Percentiles rank a stretch among this genome's conserved stretches.
Conservation (phyloP, 129 eudicot species). For the Chrysanthemum makinoi region DNA sequence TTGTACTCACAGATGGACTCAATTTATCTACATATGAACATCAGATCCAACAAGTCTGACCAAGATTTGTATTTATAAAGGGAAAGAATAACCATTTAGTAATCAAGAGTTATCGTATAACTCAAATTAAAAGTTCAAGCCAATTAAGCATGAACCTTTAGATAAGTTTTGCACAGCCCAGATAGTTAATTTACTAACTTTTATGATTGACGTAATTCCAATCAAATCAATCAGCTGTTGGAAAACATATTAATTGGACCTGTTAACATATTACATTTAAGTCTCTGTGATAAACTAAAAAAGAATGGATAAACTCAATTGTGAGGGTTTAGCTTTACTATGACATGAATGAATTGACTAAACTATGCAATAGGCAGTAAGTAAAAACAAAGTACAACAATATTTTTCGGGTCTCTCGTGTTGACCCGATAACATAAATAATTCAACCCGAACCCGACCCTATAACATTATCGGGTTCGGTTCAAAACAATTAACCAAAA, state of each 20-base stretch:
- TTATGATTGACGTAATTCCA: slow-evolving; percentile 91
- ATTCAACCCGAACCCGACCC: too few relatives aligned
- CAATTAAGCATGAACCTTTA: not conserved
- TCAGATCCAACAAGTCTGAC: slow-evolving; percentile 89
- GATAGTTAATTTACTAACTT: slow-evolving; percentile 45
- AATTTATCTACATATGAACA: slow-evolving; percentile 90
- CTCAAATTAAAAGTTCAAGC: slow-evolving; percentile 10
- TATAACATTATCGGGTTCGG: too few relatives aligned
- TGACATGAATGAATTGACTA: too few relatives aligned
- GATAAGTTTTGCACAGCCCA: not conserved
- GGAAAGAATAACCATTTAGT: slow-evolving; percentile 19
- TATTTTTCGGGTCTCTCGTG: too few relatives aligned
- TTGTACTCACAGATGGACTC: slow-evolving; percentile 65
- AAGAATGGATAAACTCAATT: too few relatives aligned
- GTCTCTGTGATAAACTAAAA: too few relatives aligned
- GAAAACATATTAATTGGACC: slow-evolving; percentile 81
- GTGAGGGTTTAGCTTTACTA: too few relatives aligned
- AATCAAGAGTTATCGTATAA: slow-evolving; percentile 20
- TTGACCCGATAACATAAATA: too few relatives aligned
- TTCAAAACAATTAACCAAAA: too few relatives aligned
- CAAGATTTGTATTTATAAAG: slow-evolving; percentile 51
- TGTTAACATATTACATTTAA: slow-evolving; percentile 18
- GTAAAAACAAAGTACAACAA: too few relatives aligned
- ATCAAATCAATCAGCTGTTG: slow-evolving; percentile 83
- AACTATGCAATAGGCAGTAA: too few relatives aligned